A percentile compares a stretch with the other conserved stretches of the same genome.
Evolutionary conservation across 1,284 basidiomycete species (phyloP).

Genomic region (Sporisorium sorghi): DNA sequence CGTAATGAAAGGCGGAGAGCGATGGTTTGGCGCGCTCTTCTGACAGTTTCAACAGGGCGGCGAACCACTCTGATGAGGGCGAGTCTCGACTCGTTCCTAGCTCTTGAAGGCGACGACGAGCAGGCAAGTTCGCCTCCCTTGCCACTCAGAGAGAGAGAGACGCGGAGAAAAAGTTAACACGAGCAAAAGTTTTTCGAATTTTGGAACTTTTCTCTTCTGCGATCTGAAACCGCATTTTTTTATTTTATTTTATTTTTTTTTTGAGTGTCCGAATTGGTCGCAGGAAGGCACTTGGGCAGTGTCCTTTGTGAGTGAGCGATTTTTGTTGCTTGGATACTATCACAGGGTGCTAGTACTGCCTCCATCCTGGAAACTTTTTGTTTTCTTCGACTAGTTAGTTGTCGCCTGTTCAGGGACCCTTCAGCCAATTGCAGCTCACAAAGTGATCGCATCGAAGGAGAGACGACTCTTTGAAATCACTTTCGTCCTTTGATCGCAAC

Average conservation of each 20-base stretch:
- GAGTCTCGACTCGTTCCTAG: conserved; percentile 10
- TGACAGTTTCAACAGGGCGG: background rate
- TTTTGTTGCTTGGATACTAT: conserved; percentile 11
- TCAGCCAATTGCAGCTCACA: conserved; percentile 3
- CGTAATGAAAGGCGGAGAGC: background rate
- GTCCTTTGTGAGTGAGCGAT: background rate
- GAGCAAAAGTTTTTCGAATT: conserved; percentile 25
- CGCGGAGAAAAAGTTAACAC: conserved; percentile 22
- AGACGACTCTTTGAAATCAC: background rate
- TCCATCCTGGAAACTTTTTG: conserved; percentile 44
- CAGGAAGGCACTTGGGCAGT: background rate
- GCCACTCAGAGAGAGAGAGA: background rate
- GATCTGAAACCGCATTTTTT: conserved; percentile 31
- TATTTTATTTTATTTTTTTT: too few relatives aligned
- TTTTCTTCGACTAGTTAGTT: too few relatives aligned
- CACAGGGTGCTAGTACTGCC: conserved; percentile 37
- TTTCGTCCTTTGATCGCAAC: background rate
- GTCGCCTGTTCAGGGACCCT: too few relatives aligned
- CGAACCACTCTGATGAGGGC: background rate
- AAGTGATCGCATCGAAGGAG: conserved; percentile 6
- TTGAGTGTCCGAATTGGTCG: background rate
- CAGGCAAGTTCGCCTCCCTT: too few relatives aligned
- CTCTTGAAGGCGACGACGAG: background rate
- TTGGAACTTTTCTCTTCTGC: conserved; percentile 23
- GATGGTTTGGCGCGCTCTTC: background rate